Evolutionary conservation across 441 rosid genomes (phyloP).

Genomic region (Brassica balearica): DNA sequence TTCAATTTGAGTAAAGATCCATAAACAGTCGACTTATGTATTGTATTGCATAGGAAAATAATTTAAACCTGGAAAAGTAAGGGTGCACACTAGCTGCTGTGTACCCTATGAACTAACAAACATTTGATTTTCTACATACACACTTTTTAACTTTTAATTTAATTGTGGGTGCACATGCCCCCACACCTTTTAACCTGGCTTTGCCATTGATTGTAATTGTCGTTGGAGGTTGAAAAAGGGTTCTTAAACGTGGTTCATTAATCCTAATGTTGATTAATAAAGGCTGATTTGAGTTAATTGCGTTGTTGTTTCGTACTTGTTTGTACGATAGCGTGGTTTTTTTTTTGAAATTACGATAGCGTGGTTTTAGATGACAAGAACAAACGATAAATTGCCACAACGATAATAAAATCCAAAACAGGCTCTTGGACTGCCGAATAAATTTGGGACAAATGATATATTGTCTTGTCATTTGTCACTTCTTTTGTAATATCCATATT

Average conservation of each 20-base stretch:
- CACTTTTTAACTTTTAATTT: too few species aligned
- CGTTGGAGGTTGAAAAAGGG: neutral
- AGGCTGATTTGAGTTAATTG: neutral
- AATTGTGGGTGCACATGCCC: too few species aligned
- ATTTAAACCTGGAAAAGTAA: too few species aligned
- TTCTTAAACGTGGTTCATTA: neutral
- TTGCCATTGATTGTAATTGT: neutral
- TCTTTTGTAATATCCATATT: neutral
- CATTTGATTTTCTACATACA: too few species aligned
- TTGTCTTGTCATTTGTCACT: neutral
- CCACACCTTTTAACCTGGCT: too few species aligned
- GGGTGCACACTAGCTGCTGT: too few species aligned
- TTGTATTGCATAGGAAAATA: neutral
- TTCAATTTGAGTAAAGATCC: conserved; percentile 2
- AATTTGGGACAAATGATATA: neutral
- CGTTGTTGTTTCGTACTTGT: neutral
- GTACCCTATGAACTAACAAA: too few species aligned
- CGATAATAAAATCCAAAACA: neutral
- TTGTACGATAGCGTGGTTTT: neutral
- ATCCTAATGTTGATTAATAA: neutral
- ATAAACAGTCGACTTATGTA: neutral
- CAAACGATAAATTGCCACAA: conserved; percentile 5
- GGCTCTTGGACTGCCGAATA: conserved; percentile 9
- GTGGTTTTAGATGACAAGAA: neutral
- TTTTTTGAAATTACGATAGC: neutral